Conservation (phyloP, 1,139 yeast species). For the Diutina scorzettiae region DNA sequence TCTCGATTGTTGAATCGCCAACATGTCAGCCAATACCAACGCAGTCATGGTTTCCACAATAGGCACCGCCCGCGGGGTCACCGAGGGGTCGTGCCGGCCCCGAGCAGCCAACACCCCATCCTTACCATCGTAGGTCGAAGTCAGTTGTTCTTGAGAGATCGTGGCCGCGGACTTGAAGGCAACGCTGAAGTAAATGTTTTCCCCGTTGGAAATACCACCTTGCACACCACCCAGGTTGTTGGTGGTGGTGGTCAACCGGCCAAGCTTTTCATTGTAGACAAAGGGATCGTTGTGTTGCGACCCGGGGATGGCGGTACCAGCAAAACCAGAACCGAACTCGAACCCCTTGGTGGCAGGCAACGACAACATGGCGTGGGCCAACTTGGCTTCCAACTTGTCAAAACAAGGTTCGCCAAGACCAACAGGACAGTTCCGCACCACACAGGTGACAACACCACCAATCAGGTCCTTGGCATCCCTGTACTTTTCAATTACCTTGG, state of each 20-base stretch:
- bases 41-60: slow-evolving; percentile 98
- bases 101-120: slow-evolving; percentile 85
- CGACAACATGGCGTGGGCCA: slow-evolving; percentile 97
- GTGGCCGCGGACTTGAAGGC: slow-evolving; percentile 99
- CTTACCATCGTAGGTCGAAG: slow-evolving; percentile 79
- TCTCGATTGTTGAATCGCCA: slow-evolving; percentile 78
- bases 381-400: slow-evolving; percentile 85
- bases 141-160: slow-evolving; percentile 81
- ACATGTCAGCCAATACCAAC: slow-evolving; percentile 75
- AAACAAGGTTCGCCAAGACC: slow-evolving; percentile 98
- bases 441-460: slow-evolving; percentile 98
- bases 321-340: slow-evolving; percentile 93
- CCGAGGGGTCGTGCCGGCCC: slow-evolving; percentile 98
- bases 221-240: slow-evolving; percentile 96
- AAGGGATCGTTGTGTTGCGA: slow-evolving; percentile 90
- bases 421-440: slow-evolving; percentile 80
- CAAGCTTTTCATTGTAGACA: slow-evolving; percentile 38
- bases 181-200: slow-evolving; percentile 82
- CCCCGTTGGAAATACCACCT: slow-evolving; percentile 97
- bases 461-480: slow-evolving; percentile 86
- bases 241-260: slow-evolving; percentile 68
- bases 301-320: slow-evolving; percentile 83
- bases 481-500: slow-evolving; percentile 73
- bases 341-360: slow-evolving; percentile 97
- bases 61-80: slow-evolving; percentile 96